Base-by-base conservation (phyloP, 495 filamentous ascomycete genomes). In the Neurospora sp. region DNA sequence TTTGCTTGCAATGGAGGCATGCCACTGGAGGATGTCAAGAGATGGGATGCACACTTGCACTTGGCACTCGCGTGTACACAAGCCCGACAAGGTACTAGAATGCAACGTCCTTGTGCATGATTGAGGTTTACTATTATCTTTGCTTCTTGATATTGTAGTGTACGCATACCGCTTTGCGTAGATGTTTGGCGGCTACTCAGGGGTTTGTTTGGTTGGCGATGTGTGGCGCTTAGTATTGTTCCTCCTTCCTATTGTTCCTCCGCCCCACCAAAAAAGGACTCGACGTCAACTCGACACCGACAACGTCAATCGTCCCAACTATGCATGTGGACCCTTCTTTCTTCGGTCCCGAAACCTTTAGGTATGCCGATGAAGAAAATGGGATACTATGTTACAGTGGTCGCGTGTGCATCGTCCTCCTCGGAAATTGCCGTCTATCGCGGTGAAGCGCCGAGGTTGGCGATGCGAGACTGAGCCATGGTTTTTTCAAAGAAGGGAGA, bases 241-340 rank as follows among this genome's bases (percentile, higher is more conserved):
- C 14, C 35, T 70, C 76, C 75, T 79, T 80, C 76, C 71, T 79
- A 80, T 80, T 80, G 75, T 80, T 76, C 72, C 60, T 74, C 72
- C 40, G 35, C 69, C 62, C 37, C 69, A 46, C 39, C 38, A 11
- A 37, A 66, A 66, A 66, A 35, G 12, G 46, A 66, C 54, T 35
- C 54, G 54, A 66, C 49, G 54, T 62, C 54, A 62, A 35, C 27
- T 37, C 54, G 27, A 66, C 54, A 66, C 54, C 54, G 27, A 66
- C 54, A 16, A 16, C 14, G 54, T 35, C 27, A 66, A 35, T 37
- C 54, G 27, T 35, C 27, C 14, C 54, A 18, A 66, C 27, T 35
- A 66, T 66, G 54, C 54, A 66, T 66, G 54, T 35, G 12, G 14
- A 66, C 14, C 27, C 54, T 66, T 35, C 23, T 31, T 16, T 66